Evolutionary conservation across 2,329 filamentous ascomycete species (phyloP).

Genomic region (Decorospora gaudefroyi): DNA sequence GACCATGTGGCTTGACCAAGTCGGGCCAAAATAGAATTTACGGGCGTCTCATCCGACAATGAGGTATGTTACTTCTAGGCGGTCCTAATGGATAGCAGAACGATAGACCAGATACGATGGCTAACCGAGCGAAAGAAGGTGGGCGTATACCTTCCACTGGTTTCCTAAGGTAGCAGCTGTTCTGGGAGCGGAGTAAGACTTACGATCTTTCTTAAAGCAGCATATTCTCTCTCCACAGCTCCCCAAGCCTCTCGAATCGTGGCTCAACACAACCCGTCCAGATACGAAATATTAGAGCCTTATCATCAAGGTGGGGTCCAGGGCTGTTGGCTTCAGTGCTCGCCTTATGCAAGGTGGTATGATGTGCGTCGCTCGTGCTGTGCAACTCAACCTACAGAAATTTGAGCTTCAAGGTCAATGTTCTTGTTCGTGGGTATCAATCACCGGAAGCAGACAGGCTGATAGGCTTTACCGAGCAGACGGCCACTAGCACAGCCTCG

Average conservation of each 20-base stretch:
- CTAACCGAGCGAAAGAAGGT: too few species aligned
- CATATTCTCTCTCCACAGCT: too few species aligned
- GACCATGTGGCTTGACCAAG: conserved; percentile 4
- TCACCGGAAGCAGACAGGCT: not conserved
- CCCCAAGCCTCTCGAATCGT: not conserved
- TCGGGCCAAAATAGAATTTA: not conserved
- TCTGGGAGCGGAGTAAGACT: too few species aligned
- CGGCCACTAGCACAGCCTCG: conserved; percentile 7
- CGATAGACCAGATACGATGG: conserved; percentile 4
- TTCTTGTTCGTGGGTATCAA: not conserved
- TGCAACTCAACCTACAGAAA: conserved; percentile 12
- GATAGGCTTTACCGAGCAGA: not conserved
- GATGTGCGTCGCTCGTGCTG: conserved; percentile 11
- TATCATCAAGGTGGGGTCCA: conserved; percentile 18
- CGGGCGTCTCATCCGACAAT: not conserved
- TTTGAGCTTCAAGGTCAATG: conserved; percentile 4
- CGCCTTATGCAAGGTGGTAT: conserved; percentile 13
- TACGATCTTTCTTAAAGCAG: conserved; percentile 8
- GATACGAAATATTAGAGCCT: conserved; percentile 3
- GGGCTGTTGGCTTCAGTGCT: not conserved
- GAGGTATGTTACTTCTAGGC: not conserved
- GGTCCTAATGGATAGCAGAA: not conserved
- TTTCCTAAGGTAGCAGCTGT: too few species aligned
- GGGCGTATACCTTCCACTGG: not conserved
- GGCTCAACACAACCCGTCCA: conserved; percentile 5